Conservation (phyloP, 306 rosid genomes). For the Vigna mungo region DNA sequence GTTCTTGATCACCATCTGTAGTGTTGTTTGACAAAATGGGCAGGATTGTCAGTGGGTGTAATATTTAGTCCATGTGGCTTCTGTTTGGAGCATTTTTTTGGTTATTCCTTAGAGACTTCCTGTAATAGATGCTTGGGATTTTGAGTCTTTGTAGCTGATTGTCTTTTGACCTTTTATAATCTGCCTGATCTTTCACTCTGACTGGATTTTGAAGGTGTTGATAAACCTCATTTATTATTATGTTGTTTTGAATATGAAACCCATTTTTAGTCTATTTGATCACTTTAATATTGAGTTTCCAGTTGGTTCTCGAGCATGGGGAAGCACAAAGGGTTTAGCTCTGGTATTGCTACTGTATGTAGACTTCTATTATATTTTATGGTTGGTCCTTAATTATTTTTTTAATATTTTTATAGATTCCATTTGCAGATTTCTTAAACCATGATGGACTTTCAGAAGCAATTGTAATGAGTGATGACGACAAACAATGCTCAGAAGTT, state of each 20-base stretch:
- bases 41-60: no score
- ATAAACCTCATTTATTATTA: conserved; percentile 27
- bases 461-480: conserved; percentile 72
- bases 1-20: neutral
- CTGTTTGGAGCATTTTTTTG: no score
- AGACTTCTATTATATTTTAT: conserved; percentile 34
- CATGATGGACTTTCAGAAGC: conserved; percentile 77
- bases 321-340: conserved; percentile 74
- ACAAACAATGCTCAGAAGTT: conserved; percentile 72
- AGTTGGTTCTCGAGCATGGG: conserved; percentile 96
- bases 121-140: conserved; percentile 6
- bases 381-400: conserved; percentile 7
- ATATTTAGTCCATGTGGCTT: no score
- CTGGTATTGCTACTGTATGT: conserved; percentile 62
- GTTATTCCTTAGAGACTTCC: conserved; percentile 15
- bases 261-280: conserved; percentile 36
- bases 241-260: conserved; percentile 13
- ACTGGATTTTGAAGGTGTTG: neutral
- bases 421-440: conserved; percentile 88
- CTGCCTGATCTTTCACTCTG: neutral
- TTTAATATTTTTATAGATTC: conserved; percentile 63
- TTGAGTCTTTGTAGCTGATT: conserved; percentile 31
- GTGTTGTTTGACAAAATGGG: no score
- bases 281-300: conserved; percentile 47
- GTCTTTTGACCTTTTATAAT: conserved; percentile 9